Percentiles rank a stretch among this genome's conserved stretches.
phyloP scores from a whole-genome alignment of 345 rosid species.

The Rhodamnia rubescens region DNA sequence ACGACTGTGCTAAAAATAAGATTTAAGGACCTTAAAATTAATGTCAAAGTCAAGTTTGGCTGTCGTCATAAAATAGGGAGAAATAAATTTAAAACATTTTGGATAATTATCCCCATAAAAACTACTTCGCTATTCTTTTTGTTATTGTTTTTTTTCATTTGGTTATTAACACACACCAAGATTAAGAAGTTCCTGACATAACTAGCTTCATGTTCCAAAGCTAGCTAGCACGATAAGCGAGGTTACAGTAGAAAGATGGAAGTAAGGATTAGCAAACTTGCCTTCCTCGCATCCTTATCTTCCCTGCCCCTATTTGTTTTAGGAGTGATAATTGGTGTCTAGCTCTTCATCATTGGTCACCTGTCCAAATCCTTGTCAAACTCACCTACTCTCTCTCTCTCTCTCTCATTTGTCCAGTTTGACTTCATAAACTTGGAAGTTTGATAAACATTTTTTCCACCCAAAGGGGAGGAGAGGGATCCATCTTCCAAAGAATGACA shows the following conservation, averaged over 20 bases:
- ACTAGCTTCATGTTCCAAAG: background rate
- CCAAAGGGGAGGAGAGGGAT: background rate
- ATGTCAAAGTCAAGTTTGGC: too few species aligned
- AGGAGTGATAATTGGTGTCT: background rate
- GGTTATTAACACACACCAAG: background rate
- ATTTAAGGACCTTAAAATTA: too few species aligned
- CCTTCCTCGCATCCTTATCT: background rate
- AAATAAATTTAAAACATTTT: too few species aligned
- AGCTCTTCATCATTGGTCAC: background rate
- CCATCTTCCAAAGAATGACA: background rate
- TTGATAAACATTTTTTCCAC: background rate
- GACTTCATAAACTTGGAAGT: background rate
- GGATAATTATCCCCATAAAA: background rate
- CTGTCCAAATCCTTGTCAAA: background rate
- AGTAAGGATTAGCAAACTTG: background rate
- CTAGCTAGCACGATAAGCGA: background rate
- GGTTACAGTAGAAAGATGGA: background rate
- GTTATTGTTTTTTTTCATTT: background rate
- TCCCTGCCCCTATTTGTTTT: background rate
- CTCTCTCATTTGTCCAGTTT: background rate
- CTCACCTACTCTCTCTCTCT: background rate
- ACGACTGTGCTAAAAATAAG: too few species aligned
- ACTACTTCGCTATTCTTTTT: too few species aligned
- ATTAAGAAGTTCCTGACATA: background rate
- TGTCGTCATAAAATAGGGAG: too few species aligned